These are phyloP conservation scores for Trapa incisa DNA, from an alignment of 345 rosid genomes.

Conservation along the genomic window DNA sequence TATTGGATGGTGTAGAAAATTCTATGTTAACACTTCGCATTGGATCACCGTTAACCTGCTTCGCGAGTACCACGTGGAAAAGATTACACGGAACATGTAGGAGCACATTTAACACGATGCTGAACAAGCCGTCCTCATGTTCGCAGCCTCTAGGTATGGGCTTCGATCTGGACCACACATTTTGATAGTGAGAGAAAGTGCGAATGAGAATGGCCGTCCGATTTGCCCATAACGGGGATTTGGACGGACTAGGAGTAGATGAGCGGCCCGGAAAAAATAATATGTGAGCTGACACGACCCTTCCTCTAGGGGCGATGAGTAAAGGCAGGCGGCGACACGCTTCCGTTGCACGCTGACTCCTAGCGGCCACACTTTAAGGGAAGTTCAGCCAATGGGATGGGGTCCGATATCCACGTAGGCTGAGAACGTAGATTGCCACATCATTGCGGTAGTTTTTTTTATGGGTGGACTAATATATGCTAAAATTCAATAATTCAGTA, in stretches of 20 bases:
- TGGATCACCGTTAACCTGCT: background rate
- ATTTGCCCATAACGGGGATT: background rate
- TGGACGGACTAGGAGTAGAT: too few species aligned
- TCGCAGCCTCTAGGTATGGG: background rate
- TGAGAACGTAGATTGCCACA: background rate
- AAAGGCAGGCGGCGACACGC: constrained; percentile 10
- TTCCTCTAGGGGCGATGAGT: background rate
- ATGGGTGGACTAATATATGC: too few species aligned
- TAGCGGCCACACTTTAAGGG: background rate
- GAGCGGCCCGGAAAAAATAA: background rate
- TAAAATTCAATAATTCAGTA: too few species aligned
- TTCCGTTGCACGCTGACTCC: background rate
- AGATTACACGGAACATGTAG: constrained; percentile 1
- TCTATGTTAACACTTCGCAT: background rate
- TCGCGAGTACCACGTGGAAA: constrained; percentile 1
- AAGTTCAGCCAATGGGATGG: background rate
- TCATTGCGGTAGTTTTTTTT: background rate
- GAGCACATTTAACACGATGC: constrained; percentile 2
- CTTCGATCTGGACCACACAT: background rate
- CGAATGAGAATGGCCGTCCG: background rate
- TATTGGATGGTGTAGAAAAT: background rate
- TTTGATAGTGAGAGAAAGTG: too few species aligned
- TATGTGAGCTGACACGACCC: constrained; percentile 5
- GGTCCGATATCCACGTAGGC: constrained; percentile 2
- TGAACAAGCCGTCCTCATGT: background rate